Evolutionary conservation across 1,284 basidiomycete species (phyloP).

Genomic region (Ustilago vetiveriae): DNA sequence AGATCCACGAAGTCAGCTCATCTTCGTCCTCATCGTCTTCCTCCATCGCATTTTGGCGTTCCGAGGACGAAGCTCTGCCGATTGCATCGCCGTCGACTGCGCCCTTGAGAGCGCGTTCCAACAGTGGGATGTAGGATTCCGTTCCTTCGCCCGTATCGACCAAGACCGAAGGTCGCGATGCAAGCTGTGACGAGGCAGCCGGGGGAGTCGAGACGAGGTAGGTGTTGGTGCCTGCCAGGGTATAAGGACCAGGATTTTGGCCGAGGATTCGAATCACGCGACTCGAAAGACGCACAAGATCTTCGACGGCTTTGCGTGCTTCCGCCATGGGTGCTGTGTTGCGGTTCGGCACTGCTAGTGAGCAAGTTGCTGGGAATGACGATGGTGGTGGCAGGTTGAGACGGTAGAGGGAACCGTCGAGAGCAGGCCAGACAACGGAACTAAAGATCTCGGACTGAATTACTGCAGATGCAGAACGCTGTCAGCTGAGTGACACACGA

Average conservation of each 20-base stretch:
- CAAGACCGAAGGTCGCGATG: constrained; percentile 76
- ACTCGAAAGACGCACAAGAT: constrained; percentile 40
- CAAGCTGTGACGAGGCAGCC: constrained; percentile 49
- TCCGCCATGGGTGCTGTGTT: constrained; percentile 36
- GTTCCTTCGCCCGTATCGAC: constrained; percentile 87
- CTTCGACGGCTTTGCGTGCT: constrained; percentile 43
- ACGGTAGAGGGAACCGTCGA: not conserved
- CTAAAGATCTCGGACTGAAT: no score
- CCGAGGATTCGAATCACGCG: constrained; percentile 69
- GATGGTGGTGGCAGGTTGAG: not conserved
- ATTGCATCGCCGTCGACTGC: constrained; percentile 15
- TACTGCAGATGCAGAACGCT: no score
- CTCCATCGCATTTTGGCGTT: constrained; percentile 16
- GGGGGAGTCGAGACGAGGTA: constrained; percentile 77
- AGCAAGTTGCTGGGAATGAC: not conserved
- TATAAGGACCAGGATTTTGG: constrained; percentile 90
- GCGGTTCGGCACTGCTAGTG: not conserved
- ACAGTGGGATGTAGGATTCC: constrained; percentile 76
- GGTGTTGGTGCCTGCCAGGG: constrained; percentile 89
- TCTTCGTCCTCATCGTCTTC: constrained; percentile 36
- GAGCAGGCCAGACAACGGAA: no score
- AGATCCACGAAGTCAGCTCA: constrained; percentile 49
- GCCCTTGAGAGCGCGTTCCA: constrained; percentile 73
- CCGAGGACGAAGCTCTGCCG: not conserved
- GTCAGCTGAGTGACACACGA: no score